Base-by-base conservation (phyloP, 1,284 basidiomycete species). In the Veloporphyrellus conicus region DNA sequence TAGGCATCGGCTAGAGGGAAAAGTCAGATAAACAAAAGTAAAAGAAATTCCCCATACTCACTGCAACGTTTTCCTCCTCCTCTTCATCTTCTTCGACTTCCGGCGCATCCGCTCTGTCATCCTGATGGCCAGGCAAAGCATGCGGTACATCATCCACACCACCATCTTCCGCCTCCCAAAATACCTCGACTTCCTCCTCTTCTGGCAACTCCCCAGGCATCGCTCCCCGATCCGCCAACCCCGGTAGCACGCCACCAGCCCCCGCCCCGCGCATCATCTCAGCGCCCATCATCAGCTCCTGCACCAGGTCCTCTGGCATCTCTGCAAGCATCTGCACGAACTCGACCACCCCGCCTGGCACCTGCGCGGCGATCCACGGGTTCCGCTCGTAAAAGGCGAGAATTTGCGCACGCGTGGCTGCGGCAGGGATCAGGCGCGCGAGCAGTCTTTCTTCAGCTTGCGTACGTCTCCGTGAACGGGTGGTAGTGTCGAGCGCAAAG, bases 311-410 rank as follows among this genome's bases (percentile, higher is more conserved):
- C 34, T 78, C 76, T 0, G 77, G 77, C 56, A 83, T 65, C 63
- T 83, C 73, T 11, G 64, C 80, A 20, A 77, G 71, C 52, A 74
- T 64, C 63, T 82, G 78, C 25, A 78, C 77, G 54, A 88, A 81
- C 57, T 84, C 77, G 16, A 80, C 64, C 11, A 84, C 65, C 1
- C 84, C 86, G 1, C 78, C 84, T 0, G 79, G 82, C 48, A 87
- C 79, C 50, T 76, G 74, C 29, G 71, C 70, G 29, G 70, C 73
- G 15, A 87, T 68, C 78, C 48, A 47, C 14, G 49, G 48, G 19
- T 56, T 55, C 45, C 50, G 45, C 20, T 49, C 43, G 22, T 53
- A 53, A 28, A 60, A 50, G 15, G 49, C 78, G 64, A 84, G 68
- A 0, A 88, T 61, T 57, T 85, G 78, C 16, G 68, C 68, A 27